Evolutionary conservation across 2,329 filamentous ascomycete species (phyloP).

Genomic region (Trichophaea hybrida): DNA sequence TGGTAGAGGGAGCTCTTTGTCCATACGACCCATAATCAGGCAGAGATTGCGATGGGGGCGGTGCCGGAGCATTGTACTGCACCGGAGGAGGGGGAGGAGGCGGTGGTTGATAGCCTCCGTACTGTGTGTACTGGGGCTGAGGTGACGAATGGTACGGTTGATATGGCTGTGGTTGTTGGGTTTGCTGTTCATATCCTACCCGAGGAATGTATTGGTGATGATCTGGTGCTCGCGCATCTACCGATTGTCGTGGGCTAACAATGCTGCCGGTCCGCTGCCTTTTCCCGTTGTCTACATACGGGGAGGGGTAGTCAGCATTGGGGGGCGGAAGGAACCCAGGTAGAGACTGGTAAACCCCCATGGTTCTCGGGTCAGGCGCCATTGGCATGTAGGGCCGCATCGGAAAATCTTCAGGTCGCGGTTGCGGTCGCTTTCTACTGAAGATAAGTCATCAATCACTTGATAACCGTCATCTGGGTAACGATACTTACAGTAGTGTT

Average conservation of each 20-base stretch:
- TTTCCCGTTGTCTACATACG: constrained; percentile 14
- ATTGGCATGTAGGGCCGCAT: constrained; percentile 14
- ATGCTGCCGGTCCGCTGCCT: constrained; percentile 17
- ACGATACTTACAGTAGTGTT: constrained; percentile 30
- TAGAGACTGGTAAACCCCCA: constrained; percentile 10
- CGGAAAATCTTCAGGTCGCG: constrained; percentile 22
- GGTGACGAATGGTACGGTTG: constrained; percentile 20
- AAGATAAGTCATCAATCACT: constrained; percentile 10
- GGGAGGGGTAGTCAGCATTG: constrained; percentile 17
- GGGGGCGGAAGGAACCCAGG: constrained; percentile 12
- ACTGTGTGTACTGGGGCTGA: constrained; percentile 14
- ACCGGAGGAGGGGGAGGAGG: background rate
- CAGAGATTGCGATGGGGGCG: constrained; percentile 13
- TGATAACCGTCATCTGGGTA: background rate
- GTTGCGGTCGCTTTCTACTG: constrained; percentile 21
- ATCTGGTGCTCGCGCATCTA: constrained; percentile 10
- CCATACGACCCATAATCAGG: constrained; percentile 16
- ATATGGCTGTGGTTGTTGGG: constrained; percentile 10
- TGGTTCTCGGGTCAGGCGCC: constrained; percentile 15
- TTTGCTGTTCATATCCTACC: background rate
- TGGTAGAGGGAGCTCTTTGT: constrained; percentile 11
- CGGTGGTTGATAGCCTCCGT: background rate
- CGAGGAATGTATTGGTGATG: constrained; percentile 3
- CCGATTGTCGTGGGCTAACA: constrained; percentile 16
- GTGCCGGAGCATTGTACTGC: constrained; percentile 5